Conservation (phyloP, 148 eudicot species). For the Nepenthes mirabilis region DNA sequence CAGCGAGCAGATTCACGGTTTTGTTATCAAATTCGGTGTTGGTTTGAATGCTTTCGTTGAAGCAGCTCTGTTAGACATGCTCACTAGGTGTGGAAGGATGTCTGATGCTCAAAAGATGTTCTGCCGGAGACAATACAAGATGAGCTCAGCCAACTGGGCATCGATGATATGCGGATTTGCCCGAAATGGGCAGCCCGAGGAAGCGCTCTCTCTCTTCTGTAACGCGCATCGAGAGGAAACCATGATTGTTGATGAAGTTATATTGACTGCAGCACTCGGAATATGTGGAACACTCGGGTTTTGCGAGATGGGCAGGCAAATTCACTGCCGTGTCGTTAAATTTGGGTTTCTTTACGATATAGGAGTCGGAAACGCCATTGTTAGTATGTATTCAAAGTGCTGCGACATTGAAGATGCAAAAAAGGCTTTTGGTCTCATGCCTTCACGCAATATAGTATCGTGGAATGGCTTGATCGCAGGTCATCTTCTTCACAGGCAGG, state of each 20-base stretch:
- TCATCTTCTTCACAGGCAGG: conserved; percentile 65
- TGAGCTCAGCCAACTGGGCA: conserved; percentile 35
- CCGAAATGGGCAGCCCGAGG: conserved; percentile 54
- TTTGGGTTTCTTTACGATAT: conserved; percentile 35
- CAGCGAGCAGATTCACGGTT: conserved; percentile 67
- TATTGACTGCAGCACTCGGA: conserved; percentile 42
- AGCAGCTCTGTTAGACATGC: conserved; percentile 76
- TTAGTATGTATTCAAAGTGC: conserved; percentile 77
- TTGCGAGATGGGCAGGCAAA: conserved; percentile 49
- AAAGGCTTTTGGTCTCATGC: conserved; percentile 38
- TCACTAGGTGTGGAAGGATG: conserved; percentile 71
- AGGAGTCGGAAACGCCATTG: conserved; percentile 49
- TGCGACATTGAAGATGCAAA: conserved; percentile 46
- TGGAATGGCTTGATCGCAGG: conserved; percentile 75
- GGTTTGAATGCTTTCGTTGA: conserved; percentile 35
- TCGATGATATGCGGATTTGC: conserved; percentile 76
- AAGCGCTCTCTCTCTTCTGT: conserved; percentile 48
- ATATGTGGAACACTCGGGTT: conserved; percentile 66
- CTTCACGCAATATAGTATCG: conserved; percentile 45
- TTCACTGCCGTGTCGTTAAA: conserved; percentile 46
- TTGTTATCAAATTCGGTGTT: conserved; percentile 57
- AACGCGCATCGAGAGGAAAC: conserved; percentile 22
- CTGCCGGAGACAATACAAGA: conserved; percentile 14
- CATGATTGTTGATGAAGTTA: conserved; percentile 41
- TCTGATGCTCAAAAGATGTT: conserved; percentile 58